Base-by-base conservation (phyloP, 2,329 filamentous ascomycete species). In the Phyllachora maydis region DNA sequence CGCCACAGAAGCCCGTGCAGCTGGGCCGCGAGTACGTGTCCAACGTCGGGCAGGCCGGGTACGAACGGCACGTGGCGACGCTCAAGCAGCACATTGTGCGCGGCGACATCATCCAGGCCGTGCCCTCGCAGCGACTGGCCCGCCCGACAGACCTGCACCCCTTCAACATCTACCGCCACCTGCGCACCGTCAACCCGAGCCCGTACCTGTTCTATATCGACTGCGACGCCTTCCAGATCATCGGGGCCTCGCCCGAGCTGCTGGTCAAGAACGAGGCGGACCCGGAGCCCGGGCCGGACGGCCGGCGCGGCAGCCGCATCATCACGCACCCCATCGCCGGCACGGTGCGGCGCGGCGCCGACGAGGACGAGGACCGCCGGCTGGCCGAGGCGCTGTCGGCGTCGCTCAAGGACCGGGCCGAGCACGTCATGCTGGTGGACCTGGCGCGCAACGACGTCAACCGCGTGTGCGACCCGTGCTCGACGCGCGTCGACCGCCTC, bases 361-460 rank as follows among this genome's bases (percentile, higher is more conserved):
- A 73, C 2, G 54, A 69, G 3, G 74, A 79, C 41, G 79, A 93
- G 40, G 88, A 98, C 43, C 69, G 75, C 34, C 56, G 53, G 10
- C 65, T 93, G 14, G 82, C 83, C 7, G 59, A 70, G 21, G 75
- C 81, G 48, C 65, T 91, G 28, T 65, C 69, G 22, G 65, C 56
- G 38, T 90, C 73, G 26, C 58, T 92, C 35, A 95, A 98, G 50
- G 88, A 98, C 54, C 69, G 79, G 25, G 79, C 79, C 23, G 79
- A 91, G 52, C 82, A 95, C 54, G 83, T 95, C 40, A 98, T 98
- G 88, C 57, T 98, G 35, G 88, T 95, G 22, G 85, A 98, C 45
- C 59, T 95, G 26, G 88, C 88, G 8, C 70, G 88, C 28, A 95
- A 98, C 57, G 88, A 98, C 47, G 69, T 98, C 16, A 95, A 93